Evolutionary conservation across 768 basidiomycete species (phyloP), one percentile per base, ranked within the genome.

Genomic region (Lactarius sanguifluus): DNA sequence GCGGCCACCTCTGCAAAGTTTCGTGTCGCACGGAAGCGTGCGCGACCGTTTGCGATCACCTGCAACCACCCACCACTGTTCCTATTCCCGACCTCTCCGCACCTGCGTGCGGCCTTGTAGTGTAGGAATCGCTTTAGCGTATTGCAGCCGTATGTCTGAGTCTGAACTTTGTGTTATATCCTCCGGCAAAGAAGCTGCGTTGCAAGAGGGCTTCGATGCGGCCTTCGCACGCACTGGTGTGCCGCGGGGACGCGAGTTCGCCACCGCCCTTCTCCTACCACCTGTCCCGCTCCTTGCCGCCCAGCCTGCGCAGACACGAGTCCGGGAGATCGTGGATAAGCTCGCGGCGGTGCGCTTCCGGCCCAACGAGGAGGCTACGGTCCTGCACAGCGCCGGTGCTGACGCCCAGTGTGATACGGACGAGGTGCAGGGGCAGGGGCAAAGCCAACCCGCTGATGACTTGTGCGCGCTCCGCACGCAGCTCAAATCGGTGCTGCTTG

Each of bases 141-240:
- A n/a, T n/a, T n/a, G n/a, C n/a, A n/a, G n/a, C n/a, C n/a, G n/a
- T n/a, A n/a, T n/a, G n/a, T n/a, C n/a, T n/a, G n/a, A n/a, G n/a
- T n/a, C n/a, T n/a, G n/a, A n/a, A n/a, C n/a, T n/a, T n/a, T n/a
- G n/a, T n/a, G n/a, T n/a, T n/a, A 96, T 98, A 71, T 91, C 88
- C 0, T 87, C 89, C 5, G 96, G 96, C 3, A 98, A 98, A 75
- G 90, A 96, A 74, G 81, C 84, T 0, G 88, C 87, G 2, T 81
- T 98, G 2, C 96, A 99, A 72, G 80, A 87, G 69, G 96, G 96
- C 0, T 98, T 99, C 72, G 92, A 99, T 76, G 79, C 81, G 4
- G 94, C 92, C 1, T 98, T 93, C 72, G 86, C 87, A 0, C 75
- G 77, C 16, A 79, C 86, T 10, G 92, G 94, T 1, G 86, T 82